Evolutionary conservation across 2,329 filamentous ascomycete genomes (phyloP).

Genomic region (Cercospora sesami): DNA sequence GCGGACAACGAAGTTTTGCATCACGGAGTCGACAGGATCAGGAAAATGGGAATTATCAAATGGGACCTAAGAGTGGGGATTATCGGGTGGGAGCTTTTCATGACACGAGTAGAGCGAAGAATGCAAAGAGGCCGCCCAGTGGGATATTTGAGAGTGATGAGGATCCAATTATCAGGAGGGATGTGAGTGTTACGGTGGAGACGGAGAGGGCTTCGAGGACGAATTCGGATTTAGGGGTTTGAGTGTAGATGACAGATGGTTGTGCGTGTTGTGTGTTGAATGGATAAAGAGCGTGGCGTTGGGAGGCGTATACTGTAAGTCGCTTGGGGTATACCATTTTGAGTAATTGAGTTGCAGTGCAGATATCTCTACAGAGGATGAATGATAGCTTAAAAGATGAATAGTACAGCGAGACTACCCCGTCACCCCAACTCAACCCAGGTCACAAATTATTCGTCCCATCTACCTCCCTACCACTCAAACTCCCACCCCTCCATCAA

Average conservation of each 20-base stretch:
- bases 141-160: constrained; percentile 23
- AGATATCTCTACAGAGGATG: too few species aligned
- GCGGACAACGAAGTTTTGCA: constrained; percentile 8
- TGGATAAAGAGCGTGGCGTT: constrained; percentile 9
- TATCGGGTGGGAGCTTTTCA: constrained; percentile 27
- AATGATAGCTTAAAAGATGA: too few species aligned
- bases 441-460: too few species aligned
- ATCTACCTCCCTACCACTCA: too few species aligned
- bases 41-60: constrained; percentile 16
- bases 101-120: constrained; percentile 19
- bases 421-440: too few species aligned
- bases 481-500: neutral
- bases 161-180: constrained; percentile 31
- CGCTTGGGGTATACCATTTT: too few species aligned
- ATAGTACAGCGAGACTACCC: too few species aligned
- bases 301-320: neutral
- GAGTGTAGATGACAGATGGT: neutral
- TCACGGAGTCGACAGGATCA: constrained; percentile 11
- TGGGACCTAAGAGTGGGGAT: constrained; percentile 22
- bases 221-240: neutral
- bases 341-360: too few species aligned
- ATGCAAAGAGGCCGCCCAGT: constrained; percentile 20
- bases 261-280: neutral
- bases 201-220: constrained; percentile 18
- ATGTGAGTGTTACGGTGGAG: constrained; percentile 28